A percentile compares a stretch with the other conserved stretches of the same genome.
These are phyloP conservation scores for California macrophylla DNA, from an alignment of 441 rosid genomes.

Conservation along the genomic window DNA sequence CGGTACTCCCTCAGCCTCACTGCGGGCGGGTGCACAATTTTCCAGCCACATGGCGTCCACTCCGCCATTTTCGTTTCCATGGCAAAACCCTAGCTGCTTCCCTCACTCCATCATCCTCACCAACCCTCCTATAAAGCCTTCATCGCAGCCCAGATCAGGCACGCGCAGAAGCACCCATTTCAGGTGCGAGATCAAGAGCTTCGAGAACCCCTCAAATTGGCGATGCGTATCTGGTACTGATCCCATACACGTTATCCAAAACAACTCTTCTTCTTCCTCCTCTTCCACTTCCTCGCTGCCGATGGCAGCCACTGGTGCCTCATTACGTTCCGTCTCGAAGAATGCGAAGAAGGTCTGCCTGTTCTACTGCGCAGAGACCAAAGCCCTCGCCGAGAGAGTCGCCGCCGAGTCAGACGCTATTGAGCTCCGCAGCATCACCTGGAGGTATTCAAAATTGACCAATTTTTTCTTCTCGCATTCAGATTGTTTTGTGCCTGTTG, in stretches of 20 bases:
- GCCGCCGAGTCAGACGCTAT: constrained; percentile 64
- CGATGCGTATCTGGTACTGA: constrained; percentile 40
- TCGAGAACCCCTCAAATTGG: constrained; percentile 44
- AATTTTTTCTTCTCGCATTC: background rate
- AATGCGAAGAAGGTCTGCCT: constrained; percentile 53
- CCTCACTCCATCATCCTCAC: background rate
- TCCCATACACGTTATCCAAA: constrained; percentile 35
- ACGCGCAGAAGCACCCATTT: constrained; percentile 9
- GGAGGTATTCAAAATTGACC: constrained; percentile 43
- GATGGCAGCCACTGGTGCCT: constrained; percentile 38
- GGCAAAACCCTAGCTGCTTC: background rate
- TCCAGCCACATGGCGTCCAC: background rate
- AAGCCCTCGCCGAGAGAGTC: constrained; percentile 61
- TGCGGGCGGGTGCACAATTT: background rate
- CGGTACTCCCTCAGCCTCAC: too few species aligned
- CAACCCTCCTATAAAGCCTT: background rate
- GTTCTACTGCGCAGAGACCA: constrained; percentile 63
- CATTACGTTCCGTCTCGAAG: constrained; percentile 37
- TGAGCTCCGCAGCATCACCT: constrained; percentile 68
- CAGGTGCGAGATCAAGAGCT: constrained; percentile 42
- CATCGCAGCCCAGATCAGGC: background rate
- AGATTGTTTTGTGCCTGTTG: background rate
- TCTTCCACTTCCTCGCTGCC: constrained; percentile 26
- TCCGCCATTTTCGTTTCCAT: background rate
- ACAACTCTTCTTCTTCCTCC: constrained; percentile 23